Conservation (phyloP, 305 asterid genomes). For the Euphrasia arctica region DNA sequence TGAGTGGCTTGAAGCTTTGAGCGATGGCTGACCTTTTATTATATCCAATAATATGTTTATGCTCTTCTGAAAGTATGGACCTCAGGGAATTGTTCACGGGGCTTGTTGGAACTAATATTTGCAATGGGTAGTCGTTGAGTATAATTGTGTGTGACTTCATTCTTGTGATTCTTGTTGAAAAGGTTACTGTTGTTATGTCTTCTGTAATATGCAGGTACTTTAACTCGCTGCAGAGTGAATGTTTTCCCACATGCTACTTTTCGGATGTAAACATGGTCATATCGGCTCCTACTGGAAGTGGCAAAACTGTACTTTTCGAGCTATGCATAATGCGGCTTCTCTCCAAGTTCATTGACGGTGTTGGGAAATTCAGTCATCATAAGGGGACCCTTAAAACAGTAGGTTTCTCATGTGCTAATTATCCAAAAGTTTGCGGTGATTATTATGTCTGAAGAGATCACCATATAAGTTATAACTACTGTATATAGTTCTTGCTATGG, state of each 20-base stretch:
- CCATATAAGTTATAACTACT: slow-evolving; percentile 10
- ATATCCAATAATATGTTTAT: not conserved
- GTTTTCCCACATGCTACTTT: slow-evolving; percentile 79
- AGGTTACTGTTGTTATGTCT: slow-evolving; percentile 16
- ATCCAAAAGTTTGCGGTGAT: slow-evolving; percentile 2
- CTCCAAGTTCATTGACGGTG: slow-evolving; percentile 67
- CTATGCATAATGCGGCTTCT: slow-evolving; percentile 93
- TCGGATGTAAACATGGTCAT: slow-evolving; percentile 94
- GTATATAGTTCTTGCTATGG: slow-evolving; percentile 18
- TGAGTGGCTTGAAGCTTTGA: not conserved
- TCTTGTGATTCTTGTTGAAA: slow-evolving; percentile 3
- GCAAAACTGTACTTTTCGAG: slow-evolving; percentile 95
- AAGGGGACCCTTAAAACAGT: slow-evolving; percentile 91
- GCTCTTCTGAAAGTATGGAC: slow-evolving; percentile 14
- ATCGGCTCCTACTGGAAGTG: slow-evolving; percentile 99
- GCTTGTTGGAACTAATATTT: not conserved
- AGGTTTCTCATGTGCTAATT: slow-evolving; percentile 29
- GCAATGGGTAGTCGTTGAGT: slow-evolving; percentile 18
- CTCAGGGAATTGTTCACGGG: slow-evolving; percentile 20
- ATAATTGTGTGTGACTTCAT: slow-evolving; percentile 17
- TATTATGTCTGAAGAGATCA: slow-evolving; percentile 21
- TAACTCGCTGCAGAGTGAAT: slow-evolving; percentile 94
- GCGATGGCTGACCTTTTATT: slow-evolving; percentile 12
- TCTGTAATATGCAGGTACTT: slow-evolving; percentile 57
- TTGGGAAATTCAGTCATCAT: slow-evolving; percentile 56